Conservation (phyloP, 2,329 filamentous ascomycete species). For the Polychaeton citri region DNA sequence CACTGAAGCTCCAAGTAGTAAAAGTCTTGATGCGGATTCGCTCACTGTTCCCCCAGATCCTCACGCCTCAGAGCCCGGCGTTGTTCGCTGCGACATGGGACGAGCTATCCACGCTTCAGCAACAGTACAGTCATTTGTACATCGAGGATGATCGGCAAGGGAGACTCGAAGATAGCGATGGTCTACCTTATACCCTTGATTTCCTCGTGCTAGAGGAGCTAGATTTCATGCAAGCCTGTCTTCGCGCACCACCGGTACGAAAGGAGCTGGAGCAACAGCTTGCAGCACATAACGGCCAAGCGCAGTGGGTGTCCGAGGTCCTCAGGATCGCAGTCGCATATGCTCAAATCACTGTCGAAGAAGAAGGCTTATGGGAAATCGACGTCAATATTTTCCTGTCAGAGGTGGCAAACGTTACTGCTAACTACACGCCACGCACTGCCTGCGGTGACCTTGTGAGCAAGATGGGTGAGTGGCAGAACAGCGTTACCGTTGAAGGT, state of each 20-base stretch:
- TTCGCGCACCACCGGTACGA: slow-evolving; percentile 77
- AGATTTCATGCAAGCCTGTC: slow-evolving; percentile 83
- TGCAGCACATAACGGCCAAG: slow-evolving; percentile 41
- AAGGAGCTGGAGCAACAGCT: slow-evolving; percentile 78
- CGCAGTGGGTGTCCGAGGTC: slow-evolving; percentile 74
- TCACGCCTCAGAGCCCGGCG: slow-evolving; percentile 67
- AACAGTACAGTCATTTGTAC: slow-evolving; percentile 68
- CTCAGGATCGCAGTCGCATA: slow-evolving; percentile 77
- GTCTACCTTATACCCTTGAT: slow-evolving; percentile 86
- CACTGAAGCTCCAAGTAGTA: slow-evolving; percentile 85
- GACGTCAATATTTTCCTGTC: slow-evolving; percentile 92
- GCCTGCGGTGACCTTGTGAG: slow-evolving; percentile 86
- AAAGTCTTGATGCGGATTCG: slow-evolving; percentile 82
- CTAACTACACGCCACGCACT: slow-evolving; percentile 89
- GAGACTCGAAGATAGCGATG: slow-evolving; percentile 77
- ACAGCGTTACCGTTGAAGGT: slow-evolving; percentile 60
- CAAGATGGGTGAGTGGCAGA: slow-evolving; percentile 84
- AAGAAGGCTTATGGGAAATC: slow-evolving; percentile 91
- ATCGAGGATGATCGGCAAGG: slow-evolving; percentile 77
- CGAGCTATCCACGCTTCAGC: slow-evolving; percentile 62
- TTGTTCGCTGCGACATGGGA: slow-evolving; percentile 85
- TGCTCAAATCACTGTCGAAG: slow-evolving; percentile 80
- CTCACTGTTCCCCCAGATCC: slow-evolving; percentile 64
- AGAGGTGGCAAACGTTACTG: slow-evolving; percentile 86
- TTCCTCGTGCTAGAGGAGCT: slow-evolving; percentile 88